These are phyloP conservation scores for Sarocladium oryzae DNA, from an alignment of 2,329 filamentous ascomycete genomes.

Conservation along the genomic window DNA sequence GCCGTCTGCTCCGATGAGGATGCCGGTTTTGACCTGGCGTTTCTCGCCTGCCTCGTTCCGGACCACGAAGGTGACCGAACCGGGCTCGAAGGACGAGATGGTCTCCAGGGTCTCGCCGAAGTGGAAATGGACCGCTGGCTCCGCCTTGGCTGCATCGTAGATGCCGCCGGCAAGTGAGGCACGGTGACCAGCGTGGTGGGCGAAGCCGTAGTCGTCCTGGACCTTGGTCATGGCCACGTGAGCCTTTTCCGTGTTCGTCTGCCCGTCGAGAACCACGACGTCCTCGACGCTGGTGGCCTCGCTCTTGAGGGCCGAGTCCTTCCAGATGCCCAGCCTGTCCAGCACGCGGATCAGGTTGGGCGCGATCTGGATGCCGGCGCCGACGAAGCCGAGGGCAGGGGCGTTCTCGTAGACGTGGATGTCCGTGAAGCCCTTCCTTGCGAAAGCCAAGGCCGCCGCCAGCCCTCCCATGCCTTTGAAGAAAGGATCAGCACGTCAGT, in stretches of 20 bases:
- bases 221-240: slow-evolving; percentile 66
- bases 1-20: slow-evolving; percentile 47
- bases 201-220: slow-evolving; percentile 60
- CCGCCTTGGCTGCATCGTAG: slow-evolving; percentile 60
- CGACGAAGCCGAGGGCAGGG: slow-evolving; percentile 40
- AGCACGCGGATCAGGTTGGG: slow-evolving; percentile 77
- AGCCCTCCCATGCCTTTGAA: slow-evolving; percentile 36
- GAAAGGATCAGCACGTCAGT: too few species aligned
- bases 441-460: slow-evolving; percentile 30
- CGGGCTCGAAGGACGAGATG: slow-evolving; percentile 49
- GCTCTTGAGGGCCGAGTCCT: slow-evolving; percentile 32
- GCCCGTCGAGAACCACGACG: slow-evolving; percentile 47
- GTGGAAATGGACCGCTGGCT: slow-evolving; percentile 60
- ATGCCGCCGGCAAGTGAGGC: slow-evolving; percentile 63
- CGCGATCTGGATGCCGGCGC: slow-evolving; percentile 77
- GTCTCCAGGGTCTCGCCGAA: slow-evolving; percentile 51
- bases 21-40: slow-evolving; percentile 39
- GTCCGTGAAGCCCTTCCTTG: slow-evolving; percentile 20
- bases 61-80: slow-evolving; percentile 50
- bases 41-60: slow-evolving; percentile 47
- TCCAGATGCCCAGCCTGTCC: slow-evolving; percentile 66
- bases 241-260: slow-evolving; percentile 61
- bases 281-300: slow-evolving; percentile 62
- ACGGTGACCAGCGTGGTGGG: slow-evolving; percentile 75
- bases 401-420: slow-evolving; percentile 20